Evolutionary conservation across 805 yeast genomes (phyloP), one percentile per base, ranked within the genome.

Genomic region (Metschnikowia bowlesiae): DNA sequence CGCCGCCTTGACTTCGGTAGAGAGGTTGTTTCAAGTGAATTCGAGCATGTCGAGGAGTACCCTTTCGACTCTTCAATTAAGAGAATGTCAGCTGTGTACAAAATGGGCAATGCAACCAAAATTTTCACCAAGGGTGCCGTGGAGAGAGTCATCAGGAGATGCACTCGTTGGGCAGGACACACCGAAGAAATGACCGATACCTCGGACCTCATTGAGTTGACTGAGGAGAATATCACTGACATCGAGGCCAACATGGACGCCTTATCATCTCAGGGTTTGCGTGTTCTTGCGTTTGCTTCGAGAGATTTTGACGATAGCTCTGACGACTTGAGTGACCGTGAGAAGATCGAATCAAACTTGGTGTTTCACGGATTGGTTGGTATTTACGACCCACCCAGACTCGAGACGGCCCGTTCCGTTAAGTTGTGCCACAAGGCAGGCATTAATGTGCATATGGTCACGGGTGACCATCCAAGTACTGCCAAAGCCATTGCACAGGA

Each of bases 21-120:
- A 59, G 70, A 71, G 11, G 57, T 57, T 8, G 62, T 76, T 54
- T 61, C 52, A 7, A 34, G 29, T 3, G 49, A 31, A 26, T 52
- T 50, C 30, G 50, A 50, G 44, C 59, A 55, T 46, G 34, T 57
- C 14, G 57, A 53, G 29, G 61, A 58, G 26, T 58, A 43, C 32
- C 60, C 60, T 2, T 58, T 58, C 26, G 62, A 58, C 47, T 53
- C 57, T 8, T 51, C 62, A 22, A 55, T 58, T 39, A 58, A 58
- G 50, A 49, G 60, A 37, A 58, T 58, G 62, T 53, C 62, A 1
- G 44, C 59, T 5, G 38, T 58, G 13, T 58, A 56, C 52, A 50
- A 52, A 18, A 51, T 50, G 52, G 53, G 49, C 14, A 50, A 42
- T 28, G 28, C 39, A 9, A 42, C 54, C 14, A 50, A 48, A 48